A percentile compares a stretch with the other conserved stretches of the same genome.
Conservation (phyloP, 2,329 filamentous ascomycete species). For the Cladobotryum mycophilum region DNA sequence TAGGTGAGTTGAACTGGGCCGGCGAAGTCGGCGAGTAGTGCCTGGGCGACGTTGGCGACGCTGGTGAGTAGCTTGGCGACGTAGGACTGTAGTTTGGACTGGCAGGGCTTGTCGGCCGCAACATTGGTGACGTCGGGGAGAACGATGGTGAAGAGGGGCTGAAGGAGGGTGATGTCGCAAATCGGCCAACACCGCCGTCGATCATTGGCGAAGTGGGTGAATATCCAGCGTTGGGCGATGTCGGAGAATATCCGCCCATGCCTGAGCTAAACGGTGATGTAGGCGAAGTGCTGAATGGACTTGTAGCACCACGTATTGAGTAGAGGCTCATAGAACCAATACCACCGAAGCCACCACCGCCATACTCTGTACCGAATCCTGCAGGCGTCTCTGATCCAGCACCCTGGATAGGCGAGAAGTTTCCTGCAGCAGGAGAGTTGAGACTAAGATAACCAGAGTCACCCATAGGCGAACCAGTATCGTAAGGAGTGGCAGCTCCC, state of each 20-base stretch:
- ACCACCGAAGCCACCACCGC: conserved; percentile 44
- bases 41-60: conserved; percentile 50
- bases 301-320: conserved; percentile 55
- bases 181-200: conserved; percentile 45
- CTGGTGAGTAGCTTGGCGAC: conserved; percentile 59
- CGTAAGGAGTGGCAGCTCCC: conserved; percentile 91
- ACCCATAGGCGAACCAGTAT: conserved; percentile 73
- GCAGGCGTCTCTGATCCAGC: conserved; percentile 64
- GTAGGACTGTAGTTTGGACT: conserved; percentile 60
- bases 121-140: conserved; percentile 55
- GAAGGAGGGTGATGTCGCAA: conserved; percentile 55
- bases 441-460: conserved; percentile 62
- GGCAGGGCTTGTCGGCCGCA: conserved; percentile 48
- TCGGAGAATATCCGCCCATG: conserved; percentile 63
- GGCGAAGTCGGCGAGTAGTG: conserved; percentile 69
- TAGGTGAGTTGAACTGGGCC: conserved; percentile 64
- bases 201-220: conserved; percentile 70
- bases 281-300: conserved; percentile 69
- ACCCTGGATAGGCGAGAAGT: conserved; percentile 72
- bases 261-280: conserved; percentile 55
- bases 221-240: conserved; percentile 66
- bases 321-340: conserved; percentile 57
- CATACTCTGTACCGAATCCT: conserved; percentile 59
- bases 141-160: conserved; percentile 58
- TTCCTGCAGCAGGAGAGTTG: conserved; percentile 55